Evolutionary conservation across 352 stramenopile genomes (phyloP), one percentile per base, ranked within the genome.

Genomic region (Paralagenidium karlingii): DNA sequence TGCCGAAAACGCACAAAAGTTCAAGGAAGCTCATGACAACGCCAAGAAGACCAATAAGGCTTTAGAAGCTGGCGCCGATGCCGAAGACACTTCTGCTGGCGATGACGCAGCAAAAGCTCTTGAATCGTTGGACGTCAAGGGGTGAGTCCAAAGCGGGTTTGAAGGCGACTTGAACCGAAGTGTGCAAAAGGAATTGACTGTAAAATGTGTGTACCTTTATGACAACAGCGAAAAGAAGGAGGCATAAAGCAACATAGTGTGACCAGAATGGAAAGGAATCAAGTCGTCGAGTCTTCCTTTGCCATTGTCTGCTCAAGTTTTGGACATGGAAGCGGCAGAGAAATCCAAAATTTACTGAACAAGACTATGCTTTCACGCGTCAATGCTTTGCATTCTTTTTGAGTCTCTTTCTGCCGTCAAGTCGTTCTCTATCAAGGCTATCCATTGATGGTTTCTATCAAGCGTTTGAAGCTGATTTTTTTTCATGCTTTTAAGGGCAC

Each of bases 11-110:
- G 94, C 94, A 19, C 65, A 91, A 43, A 93, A 96, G 58, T 98
- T 98, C 74, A 98, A 98, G 68, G 80, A 95, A 22, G 92, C 85
- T 39, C 96, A 98, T 67, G 69, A 89, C 42, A 64, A 82, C 51
- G 82, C 71, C 55, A 95, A 98, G 80, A 68, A 78, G 55, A 87
- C 76, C 55, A 98, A 98, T 82, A 92, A 96, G 65, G 77, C 76
- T 39, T 59, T 97, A 34, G 73, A 97, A 55, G 82, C 82, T 9
- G 91, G 89, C 38, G 83, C 82, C 25, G 94, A 98, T 63, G 85
- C 77, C 24, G 67, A 73, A 19, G 87, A 96, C 60, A 94, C 81
- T 37, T 60, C 73, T 19, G 88, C 79, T n/a, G 94, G 85, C 28
- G 89, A 97, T 53, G 91, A 94, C 30, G 91, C 77, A 22, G 86